phyloP scores from a whole-genome alignment of 805 yeast genomes.

The Vanderwaltozyma polyspora region DNA sequence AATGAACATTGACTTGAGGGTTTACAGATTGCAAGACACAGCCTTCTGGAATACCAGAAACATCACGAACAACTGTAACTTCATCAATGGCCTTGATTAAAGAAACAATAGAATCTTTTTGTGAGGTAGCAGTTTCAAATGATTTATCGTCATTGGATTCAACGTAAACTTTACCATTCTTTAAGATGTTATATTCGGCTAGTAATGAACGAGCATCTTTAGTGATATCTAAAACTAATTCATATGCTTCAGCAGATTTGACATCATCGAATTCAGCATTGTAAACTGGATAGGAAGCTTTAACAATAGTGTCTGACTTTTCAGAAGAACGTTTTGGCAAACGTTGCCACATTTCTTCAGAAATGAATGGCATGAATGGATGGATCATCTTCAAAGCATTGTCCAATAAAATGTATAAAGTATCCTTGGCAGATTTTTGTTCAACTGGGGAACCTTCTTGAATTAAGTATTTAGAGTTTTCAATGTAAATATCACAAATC shows the following conservation, averaged over 20 bases:
- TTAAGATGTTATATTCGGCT: constrained; percentile 79
- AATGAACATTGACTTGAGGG: constrained; percentile 74
- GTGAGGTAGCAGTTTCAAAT: constrained; percentile 47
- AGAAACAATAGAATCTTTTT: constrained; percentile 78
- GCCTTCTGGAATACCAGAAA: constrained; percentile 67
- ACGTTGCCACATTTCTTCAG: constrained; percentile 99
- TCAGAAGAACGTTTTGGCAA: constrained; percentile 78
- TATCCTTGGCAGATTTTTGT: constrained; percentile 83
- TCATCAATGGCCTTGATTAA: constrained; percentile 83
- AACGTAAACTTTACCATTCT: constrained; percentile 77
- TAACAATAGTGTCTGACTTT: constrained; percentile 55
- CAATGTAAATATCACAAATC: constrained; percentile 95
- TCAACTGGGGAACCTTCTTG: constrained; percentile 82
- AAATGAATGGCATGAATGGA: constrained; percentile 95
- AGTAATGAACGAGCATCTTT: constrained; percentile 86
- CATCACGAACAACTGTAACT: constrained; percentile 49
- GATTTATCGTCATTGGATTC: constrained; percentile 45
- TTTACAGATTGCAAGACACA: constrained; percentile 77
- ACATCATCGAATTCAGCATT: constrained; percentile 48
- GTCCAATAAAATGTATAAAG: constrained; percentile 85
- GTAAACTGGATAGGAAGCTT: constrained; percentile 69
- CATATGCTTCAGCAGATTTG: constrained; percentile 64
- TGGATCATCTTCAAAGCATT: constrained; percentile 85
- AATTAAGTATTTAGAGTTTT: constrained; percentile 87
- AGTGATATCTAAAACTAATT: constrained; percentile 73